Evolutionary conservation across 352 stramenopile species (phyloP).

Genomic region (Thraustochytrium sp.): DNA sequence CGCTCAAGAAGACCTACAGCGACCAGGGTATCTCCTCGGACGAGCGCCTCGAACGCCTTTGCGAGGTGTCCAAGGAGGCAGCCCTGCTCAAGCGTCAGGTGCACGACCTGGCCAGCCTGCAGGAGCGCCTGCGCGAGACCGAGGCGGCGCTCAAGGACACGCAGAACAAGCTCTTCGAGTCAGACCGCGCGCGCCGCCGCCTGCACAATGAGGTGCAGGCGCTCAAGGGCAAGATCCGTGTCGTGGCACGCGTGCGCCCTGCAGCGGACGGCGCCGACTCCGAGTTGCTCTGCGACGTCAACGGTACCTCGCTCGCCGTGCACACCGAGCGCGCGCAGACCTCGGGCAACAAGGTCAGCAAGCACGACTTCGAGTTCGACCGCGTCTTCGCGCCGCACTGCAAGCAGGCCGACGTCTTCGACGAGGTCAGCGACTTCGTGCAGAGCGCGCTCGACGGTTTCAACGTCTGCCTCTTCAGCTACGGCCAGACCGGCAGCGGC

Average conservation of each 20-base stretch:
- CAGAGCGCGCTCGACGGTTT: constrained; percentile 94
- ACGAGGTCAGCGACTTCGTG: constrained; percentile 94
- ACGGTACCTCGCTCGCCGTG: constrained; percentile 25
- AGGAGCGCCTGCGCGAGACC: neutral
- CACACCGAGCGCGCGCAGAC: neutral
- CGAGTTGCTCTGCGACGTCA: constrained; percentile 1
- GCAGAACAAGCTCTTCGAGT: constrained; percentile 52
- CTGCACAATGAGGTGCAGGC: constrained; percentile 99
- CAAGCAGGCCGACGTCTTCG: constrained; percentile 91
- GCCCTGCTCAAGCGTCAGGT: constrained; percentile 44
- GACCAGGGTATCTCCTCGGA: neutral
- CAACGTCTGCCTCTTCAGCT: constrained; percentile 91
- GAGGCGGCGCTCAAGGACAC: constrained; percentile 33
- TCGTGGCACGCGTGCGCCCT: constrained; percentile 88
- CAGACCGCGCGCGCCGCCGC: constrained; percentile 77
- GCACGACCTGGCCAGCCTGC: neutral
- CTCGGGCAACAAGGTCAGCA: constrained; percentile 21
- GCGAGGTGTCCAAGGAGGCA: constrained; percentile 42
- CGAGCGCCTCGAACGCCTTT: constrained; percentile 6
- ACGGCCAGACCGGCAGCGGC: constrained; percentile 86
- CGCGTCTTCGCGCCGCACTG: constrained; percentile 86
- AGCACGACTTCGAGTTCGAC: constrained; percentile 88
- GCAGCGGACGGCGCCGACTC: neutral
- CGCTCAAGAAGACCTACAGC: constrained; percentile 37
- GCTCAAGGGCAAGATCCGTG: constrained; percentile 96